Conservation (phyloP, 2,329 filamentous ascomycete genomes). For the Rasamsonia emersonii region DNA sequence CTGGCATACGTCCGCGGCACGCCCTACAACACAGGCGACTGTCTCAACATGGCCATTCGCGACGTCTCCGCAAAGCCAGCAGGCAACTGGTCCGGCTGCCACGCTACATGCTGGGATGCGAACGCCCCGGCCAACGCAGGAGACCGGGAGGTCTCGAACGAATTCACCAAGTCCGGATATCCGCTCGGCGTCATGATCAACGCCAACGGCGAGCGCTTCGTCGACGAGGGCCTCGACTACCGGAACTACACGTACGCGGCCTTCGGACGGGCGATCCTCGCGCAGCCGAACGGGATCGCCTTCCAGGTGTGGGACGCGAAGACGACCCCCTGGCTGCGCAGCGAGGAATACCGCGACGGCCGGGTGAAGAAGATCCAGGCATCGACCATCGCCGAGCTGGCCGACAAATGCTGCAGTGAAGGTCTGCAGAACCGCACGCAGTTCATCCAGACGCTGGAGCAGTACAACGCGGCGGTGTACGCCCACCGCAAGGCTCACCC, state of each 20-base stretch:
- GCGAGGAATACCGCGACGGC: constrained; percentile 55
- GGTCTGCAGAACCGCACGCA: constrained; percentile 40
- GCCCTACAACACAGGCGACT: constrained; percentile 55
- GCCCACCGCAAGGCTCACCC: constrained; percentile 40
- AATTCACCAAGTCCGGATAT: constrained; percentile 62
- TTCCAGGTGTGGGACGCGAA: constrained; percentile 58
- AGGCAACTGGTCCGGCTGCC: constrained; percentile 58
- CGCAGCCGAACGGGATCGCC: constrained; percentile 49
- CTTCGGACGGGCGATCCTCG: constrained; percentile 54
- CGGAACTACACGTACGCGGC: constrained; percentile 61
- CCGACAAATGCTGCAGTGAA: constrained; percentile 37
- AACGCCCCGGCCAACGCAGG: constrained; percentile 48
- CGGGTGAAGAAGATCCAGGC: constrained; percentile 47
- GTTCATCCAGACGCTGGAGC: constrained; percentile 46
- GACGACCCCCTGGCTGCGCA: constrained; percentile 44
- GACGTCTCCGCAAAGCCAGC: constrained; percentile 43
- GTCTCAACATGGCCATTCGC: constrained; percentile 45
- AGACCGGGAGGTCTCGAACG: constrained; percentile 53
- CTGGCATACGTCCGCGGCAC: constrained; percentile 54
- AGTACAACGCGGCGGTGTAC: constrained; percentile 52
- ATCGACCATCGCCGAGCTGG: constrained; percentile 47
- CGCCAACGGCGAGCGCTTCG: constrained; percentile 49
- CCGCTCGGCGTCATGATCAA: constrained; percentile 60
- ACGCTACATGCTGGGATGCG: constrained; percentile 58
- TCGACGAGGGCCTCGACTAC: constrained; percentile 58